A percentile compares a stretch with the other conserved stretches of the same genome.
phyloP scores from a whole-genome alignment of 345 rosid species.

The Populus pruinosa region DNA sequence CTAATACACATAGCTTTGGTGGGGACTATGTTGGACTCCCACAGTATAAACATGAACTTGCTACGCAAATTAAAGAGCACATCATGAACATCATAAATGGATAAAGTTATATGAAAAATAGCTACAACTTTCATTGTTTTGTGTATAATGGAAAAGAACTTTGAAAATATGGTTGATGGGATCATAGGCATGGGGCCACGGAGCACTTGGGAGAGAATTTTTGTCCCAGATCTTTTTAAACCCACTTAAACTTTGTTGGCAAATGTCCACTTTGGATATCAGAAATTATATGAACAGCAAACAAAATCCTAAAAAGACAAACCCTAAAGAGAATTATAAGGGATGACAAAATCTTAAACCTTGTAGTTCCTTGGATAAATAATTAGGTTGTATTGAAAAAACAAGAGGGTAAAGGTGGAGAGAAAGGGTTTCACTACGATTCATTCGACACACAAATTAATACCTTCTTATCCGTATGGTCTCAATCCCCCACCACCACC shows the following conservation, averaged over 20 bases:
- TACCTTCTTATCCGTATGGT: background rate
- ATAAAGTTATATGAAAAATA: constrained; percentile 24
- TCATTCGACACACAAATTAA: constrained; percentile 17
- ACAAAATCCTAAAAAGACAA: constrained; percentile 34
- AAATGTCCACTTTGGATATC: constrained; percentile 8
- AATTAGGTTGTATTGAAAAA: background rate
- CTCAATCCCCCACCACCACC: constrained; percentile 8
- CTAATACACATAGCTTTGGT: background rate
- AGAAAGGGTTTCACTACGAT: constrained; percentile 20
- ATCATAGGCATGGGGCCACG: constrained; percentile 27
- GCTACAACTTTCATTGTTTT: constrained; percentile 11
- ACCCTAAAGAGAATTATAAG: background rate
- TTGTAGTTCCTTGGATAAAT: background rate
- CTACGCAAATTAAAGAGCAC: constrained; percentile 10
- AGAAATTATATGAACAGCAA: constrained; percentile 5
- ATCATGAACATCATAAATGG: background rate
- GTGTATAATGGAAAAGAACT: constrained; percentile 13
- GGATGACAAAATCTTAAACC: constrained; percentile 27
- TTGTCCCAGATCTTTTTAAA: constrained; percentile 35
- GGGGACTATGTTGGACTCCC: constrained; percentile 28
- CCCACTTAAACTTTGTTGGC: background rate
- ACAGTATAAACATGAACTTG: constrained; percentile 1
- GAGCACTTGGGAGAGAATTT: constrained; percentile 21
- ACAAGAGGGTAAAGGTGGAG: constrained; percentile 12
- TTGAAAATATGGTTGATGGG: constrained; percentile 13